Percentiles rank a stretch among this genome's conserved stretches.
Evolutionary conservation across 148 eudicot genomes (phyloP).

Genomic region (Pouteria glomerata): DNA sequence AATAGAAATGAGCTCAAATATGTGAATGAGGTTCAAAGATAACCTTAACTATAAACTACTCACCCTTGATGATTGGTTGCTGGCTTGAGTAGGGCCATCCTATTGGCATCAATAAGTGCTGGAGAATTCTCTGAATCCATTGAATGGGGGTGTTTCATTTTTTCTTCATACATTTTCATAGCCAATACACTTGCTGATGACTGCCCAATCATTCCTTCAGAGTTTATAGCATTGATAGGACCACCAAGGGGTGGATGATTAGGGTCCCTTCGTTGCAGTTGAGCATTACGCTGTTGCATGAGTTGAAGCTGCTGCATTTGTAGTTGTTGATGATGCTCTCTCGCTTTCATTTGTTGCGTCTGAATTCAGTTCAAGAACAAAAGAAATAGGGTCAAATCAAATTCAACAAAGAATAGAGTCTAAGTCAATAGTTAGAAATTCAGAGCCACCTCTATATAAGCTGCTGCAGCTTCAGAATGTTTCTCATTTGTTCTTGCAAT

Average conservation of each 20-base stretch:
- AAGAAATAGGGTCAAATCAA: background rate
- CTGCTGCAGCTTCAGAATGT: constrained; percentile 95
- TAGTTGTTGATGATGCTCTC: constrained; percentile 85
- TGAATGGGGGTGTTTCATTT: constrained; percentile 53
- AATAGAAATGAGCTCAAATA: background rate
- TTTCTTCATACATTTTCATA: constrained; percentile 48
- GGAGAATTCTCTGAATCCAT: constrained; percentile 54
- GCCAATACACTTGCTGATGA: constrained; percentile 50
- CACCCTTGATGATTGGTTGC: constrained; percentile 83
- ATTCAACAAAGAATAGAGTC: background rate
- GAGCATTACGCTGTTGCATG: constrained; percentile 92
- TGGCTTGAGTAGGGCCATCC: constrained; percentile 89
- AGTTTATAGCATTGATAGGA: constrained; percentile 56
- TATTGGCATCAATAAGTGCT: constrained; percentile 74
- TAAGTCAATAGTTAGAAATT: background rate
- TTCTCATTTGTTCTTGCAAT: constrained; percentile 97
- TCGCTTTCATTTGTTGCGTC: constrained; percentile 90
- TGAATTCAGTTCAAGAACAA: constrained; percentile 22
- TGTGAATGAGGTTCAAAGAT: background rate
- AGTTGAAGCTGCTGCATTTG: constrained; percentile 88
- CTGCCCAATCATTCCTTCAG: constrained; percentile 51
- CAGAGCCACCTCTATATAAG: constrained; percentile 77
- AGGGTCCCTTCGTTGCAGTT: constrained; percentile 88
- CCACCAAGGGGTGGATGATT: constrained; percentile 80
- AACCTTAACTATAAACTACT: background rate